Base-by-base conservation (phyloP, 495 filamentous ascomycete genomes). In the Aspergillus incahuasiensis region DNA sequence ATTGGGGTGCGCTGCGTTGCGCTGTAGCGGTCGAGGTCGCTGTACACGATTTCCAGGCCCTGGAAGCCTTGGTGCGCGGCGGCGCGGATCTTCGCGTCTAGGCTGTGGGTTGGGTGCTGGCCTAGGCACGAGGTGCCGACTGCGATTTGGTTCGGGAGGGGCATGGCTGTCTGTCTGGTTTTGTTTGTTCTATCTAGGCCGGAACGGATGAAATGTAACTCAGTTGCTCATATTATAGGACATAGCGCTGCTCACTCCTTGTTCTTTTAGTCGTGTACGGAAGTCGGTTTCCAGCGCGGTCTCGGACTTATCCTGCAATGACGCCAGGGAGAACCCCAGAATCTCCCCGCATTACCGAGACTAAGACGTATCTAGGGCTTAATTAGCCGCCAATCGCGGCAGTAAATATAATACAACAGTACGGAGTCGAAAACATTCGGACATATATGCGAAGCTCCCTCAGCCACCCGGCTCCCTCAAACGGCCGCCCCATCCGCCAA, bases 11-110 rank as follows among this genome's bases (percentile, higher is more conserved):
- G 57, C 3, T 68, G 52, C 0, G 24, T 15, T 20, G 56, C 43
- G 18, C 83, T 81, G 41, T 84, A 65, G 51, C 77, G 70, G 45
- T 79, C 67, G 13, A 91, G 74, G 64, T 92, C 87, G 63, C 85
- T 84, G 64, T 83, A 83, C 69, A 88, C 88, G 32, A 90, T 73
- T 64, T 91, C 88, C 53, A 91, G 77, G 25, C 82, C 87, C 41
- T 75, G 63, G 63, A 82, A 82, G 12, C 85, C 85, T 55, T 84
- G 72, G 40, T 76, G 65, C 6, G 78, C 69, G 6, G 88, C 85
- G 54, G 78, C 77, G 39, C 75, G 73, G 48, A 92, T 79, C 66
- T 88, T 90, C 52, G 74, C 59, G 39, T 71, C 68, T 30, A 91
- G 72, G 1, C 69, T 63, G 64, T 91, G 87, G 57, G 79, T 79